Evolutionary conservation across 257 asterid species (phyloP).

Genomic region (Marsdenia floribunda): DNA sequence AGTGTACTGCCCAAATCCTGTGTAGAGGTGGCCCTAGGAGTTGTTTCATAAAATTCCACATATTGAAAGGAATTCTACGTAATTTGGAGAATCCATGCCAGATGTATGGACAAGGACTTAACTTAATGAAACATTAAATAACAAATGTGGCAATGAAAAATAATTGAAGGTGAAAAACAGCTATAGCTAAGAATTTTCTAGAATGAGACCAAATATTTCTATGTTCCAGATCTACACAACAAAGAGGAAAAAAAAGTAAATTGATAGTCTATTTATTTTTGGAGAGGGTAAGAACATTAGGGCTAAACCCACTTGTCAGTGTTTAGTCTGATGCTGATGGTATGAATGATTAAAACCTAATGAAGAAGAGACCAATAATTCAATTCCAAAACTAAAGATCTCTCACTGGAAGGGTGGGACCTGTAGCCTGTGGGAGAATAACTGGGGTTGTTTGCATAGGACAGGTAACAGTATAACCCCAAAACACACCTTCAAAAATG

Average conservation of each 20-base stretch:
- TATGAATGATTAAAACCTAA: too few species aligned
- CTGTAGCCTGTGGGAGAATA: too few species aligned
- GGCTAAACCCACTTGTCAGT: not conserved
- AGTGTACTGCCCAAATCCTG: not conserved
- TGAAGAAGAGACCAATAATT: too few species aligned
- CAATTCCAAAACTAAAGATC: too few species aligned
- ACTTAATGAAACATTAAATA: not conserved
- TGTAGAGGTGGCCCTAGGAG: not conserved
- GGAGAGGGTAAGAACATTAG: not conserved
- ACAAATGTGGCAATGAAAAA: not conserved
- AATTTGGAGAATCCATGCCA: not conserved
- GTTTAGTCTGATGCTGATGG: not conserved
- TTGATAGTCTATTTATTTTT: not conserved
- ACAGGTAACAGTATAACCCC: too few species aligned
- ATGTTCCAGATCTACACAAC: not conserved
- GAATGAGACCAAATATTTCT: not conserved
- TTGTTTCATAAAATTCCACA: not conserved
- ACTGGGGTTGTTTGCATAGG: too few species aligned
- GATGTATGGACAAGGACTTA: not conserved
- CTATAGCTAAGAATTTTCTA: not conserved
- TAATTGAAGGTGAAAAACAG: not conserved
- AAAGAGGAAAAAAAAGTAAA: not conserved
- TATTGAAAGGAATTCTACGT: not conserved
- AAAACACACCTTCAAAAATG: too few species aligned
- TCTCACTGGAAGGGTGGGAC: too few species aligned